Evolutionary conservation across 2,329 filamentous ascomycete genomes (phyloP), one percentile per base, ranked within the genome.

Genomic region (Venturia carpophila): DNA sequence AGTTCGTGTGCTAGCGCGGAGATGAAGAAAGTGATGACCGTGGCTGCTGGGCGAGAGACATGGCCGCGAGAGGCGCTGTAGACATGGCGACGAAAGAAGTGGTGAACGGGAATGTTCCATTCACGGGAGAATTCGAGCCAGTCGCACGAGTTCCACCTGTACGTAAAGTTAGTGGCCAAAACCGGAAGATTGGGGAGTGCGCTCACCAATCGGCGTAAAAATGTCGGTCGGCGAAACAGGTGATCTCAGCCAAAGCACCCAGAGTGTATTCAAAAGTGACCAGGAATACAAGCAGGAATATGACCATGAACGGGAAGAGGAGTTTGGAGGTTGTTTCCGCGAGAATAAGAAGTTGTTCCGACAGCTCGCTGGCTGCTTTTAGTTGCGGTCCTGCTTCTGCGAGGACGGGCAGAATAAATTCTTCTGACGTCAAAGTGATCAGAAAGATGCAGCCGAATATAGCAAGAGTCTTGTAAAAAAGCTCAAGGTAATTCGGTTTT

Each of bases 181-280:
- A 79, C 97, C 97, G 79, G 97, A 97, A 75, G 45, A 47, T 94
- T 91, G 55, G 93, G 87, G 76, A 97, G 94, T 63, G 89, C 93
- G 75, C 39, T 58, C 27, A 58, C 84, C 85, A 87, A 75, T 87
- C 85, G 49, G 82, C 81, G 79, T 97, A 99, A 79, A 97, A 97
- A 76, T 94, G 91, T 49, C 93, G 87, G 75, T 97, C 94, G 63
- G 89, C 61, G 60, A 64, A 64, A 78, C 77, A 84, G 21, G 92
- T 96, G 69, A 97, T 90, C 75, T 99, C 94, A 17, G 92, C 94
- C 72, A 95, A 96, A 60, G 92, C 92, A 66, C 93, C 94, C 42
- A 97, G 85, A 13, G 96, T 84, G 76, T 97, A 99, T 76, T 99
- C 94, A 75, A 97, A 99, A 71, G 97, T 97, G 75, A 97, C 92